Evolutionary conservation across 164 flowering plant genomes (phyloP).

Genomic region (Vitis riparia): DNA sequence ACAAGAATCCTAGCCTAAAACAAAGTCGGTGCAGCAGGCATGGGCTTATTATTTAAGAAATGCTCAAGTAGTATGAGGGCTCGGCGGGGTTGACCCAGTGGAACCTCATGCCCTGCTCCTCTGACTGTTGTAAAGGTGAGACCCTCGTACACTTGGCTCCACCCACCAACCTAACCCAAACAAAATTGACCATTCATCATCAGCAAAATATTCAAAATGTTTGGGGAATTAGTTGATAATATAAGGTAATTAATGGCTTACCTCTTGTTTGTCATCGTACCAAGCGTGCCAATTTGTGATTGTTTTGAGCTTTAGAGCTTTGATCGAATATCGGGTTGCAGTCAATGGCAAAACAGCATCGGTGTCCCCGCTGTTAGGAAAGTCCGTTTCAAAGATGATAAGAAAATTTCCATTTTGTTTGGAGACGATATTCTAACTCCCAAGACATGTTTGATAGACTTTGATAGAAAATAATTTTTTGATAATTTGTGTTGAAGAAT

Average conservation of each 20-base stretch:
- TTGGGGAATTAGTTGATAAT: too few species aligned
- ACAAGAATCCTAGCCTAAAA: background rate
- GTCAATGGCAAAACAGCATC: constrained; percentile 40
- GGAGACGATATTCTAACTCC: too few species aligned
- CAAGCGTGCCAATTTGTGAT: constrained; percentile 27
- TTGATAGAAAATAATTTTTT: too few species aligned
- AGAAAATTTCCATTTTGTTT: too few species aligned
- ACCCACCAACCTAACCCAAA: constrained; percentile 39
- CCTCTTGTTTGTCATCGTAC: constrained; percentile 21
- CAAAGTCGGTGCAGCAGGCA: constrained; percentile 11
- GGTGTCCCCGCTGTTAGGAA: constrained; percentile 28
- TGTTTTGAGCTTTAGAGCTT: constrained; percentile 25
- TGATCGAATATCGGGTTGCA: constrained; percentile 32
- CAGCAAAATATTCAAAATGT: background rate
- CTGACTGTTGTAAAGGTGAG: constrained; percentile 33
- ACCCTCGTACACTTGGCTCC: constrained; percentile 40
- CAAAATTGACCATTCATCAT: background rate
- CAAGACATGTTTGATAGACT: too few species aligned
- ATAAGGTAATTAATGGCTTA: background rate
- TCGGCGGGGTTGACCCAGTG: constrained; percentile 23
- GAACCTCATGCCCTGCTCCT: constrained; percentile 52
- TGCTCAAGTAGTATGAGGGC: constrained; percentile 17
- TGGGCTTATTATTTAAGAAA: constrained; percentile 16
- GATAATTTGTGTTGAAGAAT: too few species aligned
- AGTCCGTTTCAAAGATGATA: too few species aligned